Evolutionary conservation across 2,329 filamentous ascomycete genomes (phyloP).

Genomic region (Hymenoscyphus albidus): DNA sequence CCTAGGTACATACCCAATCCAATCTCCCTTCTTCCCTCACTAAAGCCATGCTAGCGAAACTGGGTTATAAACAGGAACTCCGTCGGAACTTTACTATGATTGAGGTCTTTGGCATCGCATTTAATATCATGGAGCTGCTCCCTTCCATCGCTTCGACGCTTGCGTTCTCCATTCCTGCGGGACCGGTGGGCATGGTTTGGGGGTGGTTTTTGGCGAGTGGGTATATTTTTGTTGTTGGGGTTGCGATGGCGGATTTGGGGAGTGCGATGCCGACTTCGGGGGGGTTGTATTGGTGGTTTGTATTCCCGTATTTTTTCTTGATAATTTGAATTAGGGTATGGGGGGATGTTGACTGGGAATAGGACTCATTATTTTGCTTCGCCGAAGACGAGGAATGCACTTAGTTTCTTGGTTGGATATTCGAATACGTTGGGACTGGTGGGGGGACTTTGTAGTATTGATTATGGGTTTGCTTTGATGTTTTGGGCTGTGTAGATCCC

Average conservation of each 20-base stretch:
- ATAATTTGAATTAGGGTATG: too few relatives aligned
- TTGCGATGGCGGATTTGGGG: slow-evolving; percentile 54
- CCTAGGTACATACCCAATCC: slow-evolving; percentile 25
- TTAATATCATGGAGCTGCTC: slow-evolving; percentile 58
- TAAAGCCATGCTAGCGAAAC: slow-evolving; percentile 20
- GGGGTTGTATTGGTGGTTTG: slow-evolving; percentile 48
- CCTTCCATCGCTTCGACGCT: slow-evolving; percentile 59
- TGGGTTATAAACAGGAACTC: slow-evolving; percentile 53
- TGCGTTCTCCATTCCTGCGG: slow-evolving; percentile 55
- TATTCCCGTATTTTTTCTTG: background rate
- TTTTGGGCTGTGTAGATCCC: slow-evolving; percentile 47
- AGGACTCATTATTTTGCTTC: slow-evolving; percentile 57
- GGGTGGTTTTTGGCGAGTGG: slow-evolving; percentile 56
- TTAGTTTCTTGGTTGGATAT: slow-evolving; percentile 59
- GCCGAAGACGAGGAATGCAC: slow-evolving; percentile 50
- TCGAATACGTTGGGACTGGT: slow-evolving; percentile 58
- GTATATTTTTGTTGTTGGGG: slow-evolving; percentile 56
- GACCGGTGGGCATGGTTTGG: slow-evolving; percentile 60
- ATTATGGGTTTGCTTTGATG: slow-evolving; percentile 55
- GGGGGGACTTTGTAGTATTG: slow-evolving; percentile 59
- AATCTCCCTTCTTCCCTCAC: background rate
- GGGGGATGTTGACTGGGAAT: slow-evolving; percentile 29
- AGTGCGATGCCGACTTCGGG: slow-evolving; percentile 56
- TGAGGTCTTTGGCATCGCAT: slow-evolving; percentile 59
- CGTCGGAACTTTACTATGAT: slow-evolving; percentile 57